A percentile compares a stretch with the other conserved stretches of the same genome.
phyloP scores from a whole-genome alignment of 2,329 filamentous ascomycete genomes.

The Aspergillus neotritici region DNA sequence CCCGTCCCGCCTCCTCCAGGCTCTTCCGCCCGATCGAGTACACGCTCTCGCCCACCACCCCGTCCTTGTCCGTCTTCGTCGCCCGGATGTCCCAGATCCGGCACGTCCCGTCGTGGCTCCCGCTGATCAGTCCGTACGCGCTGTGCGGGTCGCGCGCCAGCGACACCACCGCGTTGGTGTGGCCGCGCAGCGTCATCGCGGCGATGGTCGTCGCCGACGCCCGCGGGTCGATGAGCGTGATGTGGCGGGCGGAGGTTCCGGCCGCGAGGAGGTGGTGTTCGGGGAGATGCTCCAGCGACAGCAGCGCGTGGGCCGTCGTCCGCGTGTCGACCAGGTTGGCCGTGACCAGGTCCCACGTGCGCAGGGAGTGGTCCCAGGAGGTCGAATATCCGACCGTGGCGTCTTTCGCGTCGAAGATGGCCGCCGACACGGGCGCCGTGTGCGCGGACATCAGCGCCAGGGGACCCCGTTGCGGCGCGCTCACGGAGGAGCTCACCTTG shows the following conservation, averaged over 20 bases:
- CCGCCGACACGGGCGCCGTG: slow-evolving; percentile 67
- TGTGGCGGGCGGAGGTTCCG: slow-evolving; percentile 77
- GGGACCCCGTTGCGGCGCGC: slow-evolving; percentile 66
- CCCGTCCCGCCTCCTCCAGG: slow-evolving; percentile 58
- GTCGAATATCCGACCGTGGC: slow-evolving; percentile 84
- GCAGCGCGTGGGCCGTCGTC: slow-evolving; percentile 74
- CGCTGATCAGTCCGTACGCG: slow-evolving; percentile 78
- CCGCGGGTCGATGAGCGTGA: slow-evolving; percentile 88
- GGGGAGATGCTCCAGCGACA: slow-evolving; percentile 70
- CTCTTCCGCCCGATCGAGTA: slow-evolving; percentile 75
- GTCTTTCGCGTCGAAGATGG: slow-evolving; percentile 79
- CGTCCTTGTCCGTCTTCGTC: slow-evolving; percentile 55
- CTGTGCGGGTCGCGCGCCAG: slow-evolving; percentile 59
- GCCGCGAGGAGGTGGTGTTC: slow-evolving; percentile 60
- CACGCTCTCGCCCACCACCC: slow-evolving; percentile 62
- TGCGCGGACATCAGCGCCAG: slow-evolving; percentile 68
- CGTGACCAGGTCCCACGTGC: slow-evolving; percentile 87
- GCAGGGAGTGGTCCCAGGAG: slow-evolving; percentile 84
- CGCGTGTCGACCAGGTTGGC: slow-evolving; percentile 71
- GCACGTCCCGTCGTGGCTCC: slow-evolving; percentile 86
- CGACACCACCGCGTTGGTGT: slow-evolving; percentile 67
- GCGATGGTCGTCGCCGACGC: slow-evolving; percentile 68
- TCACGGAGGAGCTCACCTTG: slow-evolving; percentile 60
- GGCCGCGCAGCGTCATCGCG: slow-evolving; percentile 86
- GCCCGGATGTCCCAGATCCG: slow-evolving; percentile 85